Percentiles rank a stretch among this genome's conserved stretches.
These are phyloP conservation scores for Kockovaella imperatae DNA, from an alignment of 768 basidiomycete species.

Conservation along the genomic window DNA sequence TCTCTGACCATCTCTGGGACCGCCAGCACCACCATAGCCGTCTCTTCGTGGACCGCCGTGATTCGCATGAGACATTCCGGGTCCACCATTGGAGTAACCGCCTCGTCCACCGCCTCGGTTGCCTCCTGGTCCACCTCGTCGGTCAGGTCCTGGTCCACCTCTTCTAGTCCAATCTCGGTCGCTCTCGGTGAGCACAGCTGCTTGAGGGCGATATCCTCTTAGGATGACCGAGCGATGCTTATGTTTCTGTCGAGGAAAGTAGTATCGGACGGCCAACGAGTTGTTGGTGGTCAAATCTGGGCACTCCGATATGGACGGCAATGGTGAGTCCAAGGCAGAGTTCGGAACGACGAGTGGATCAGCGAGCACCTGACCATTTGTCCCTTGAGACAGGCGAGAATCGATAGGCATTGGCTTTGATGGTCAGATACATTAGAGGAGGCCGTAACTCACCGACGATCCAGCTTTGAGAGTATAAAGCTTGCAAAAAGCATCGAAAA, in stretches of 20 bases:
- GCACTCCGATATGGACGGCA: slow-evolving; percentile 53
- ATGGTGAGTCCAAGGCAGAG: slow-evolving; percentile 74
- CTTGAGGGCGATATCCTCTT: slow-evolving; percentile 58
- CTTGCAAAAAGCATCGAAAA: slow-evolving; percentile 80
- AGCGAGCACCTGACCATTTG: slow-evolving; percentile 69
- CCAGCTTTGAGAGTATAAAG: slow-evolving; percentile 84
- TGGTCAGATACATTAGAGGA: not conserved
- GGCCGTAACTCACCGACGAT: slow-evolving; percentile 55
- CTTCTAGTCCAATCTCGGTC: slow-evolving; percentile 65
- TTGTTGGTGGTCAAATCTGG: slow-evolving; percentile 79
- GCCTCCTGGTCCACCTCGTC: slow-evolving; percentile 22
- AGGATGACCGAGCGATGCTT: slow-evolving; percentile 81
- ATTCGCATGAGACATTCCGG: slow-evolving; percentile 11
- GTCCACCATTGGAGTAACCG: slow-evolving; percentile 15
- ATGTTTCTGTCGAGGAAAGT: slow-evolving; percentile 75
- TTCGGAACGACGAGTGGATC: slow-evolving; percentile 87
- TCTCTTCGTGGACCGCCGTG: not conserved
- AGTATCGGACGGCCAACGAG: slow-evolving; percentile 77
- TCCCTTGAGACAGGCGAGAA: slow-evolving; percentile 61
- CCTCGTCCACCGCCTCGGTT: slow-evolving; percentile 21
- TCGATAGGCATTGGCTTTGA: slow-evolving; percentile 68
- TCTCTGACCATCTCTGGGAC: not conserved
- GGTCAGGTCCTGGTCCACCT: slow-evolving; percentile 40
- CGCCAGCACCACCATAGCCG: slow-evolving; percentile 6
- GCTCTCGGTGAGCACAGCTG: slow-evolving; percentile 56